Base-by-base conservation (phyloP, 1,284 basidiomycete species). In the Leccinum glutinopallens region DNA sequence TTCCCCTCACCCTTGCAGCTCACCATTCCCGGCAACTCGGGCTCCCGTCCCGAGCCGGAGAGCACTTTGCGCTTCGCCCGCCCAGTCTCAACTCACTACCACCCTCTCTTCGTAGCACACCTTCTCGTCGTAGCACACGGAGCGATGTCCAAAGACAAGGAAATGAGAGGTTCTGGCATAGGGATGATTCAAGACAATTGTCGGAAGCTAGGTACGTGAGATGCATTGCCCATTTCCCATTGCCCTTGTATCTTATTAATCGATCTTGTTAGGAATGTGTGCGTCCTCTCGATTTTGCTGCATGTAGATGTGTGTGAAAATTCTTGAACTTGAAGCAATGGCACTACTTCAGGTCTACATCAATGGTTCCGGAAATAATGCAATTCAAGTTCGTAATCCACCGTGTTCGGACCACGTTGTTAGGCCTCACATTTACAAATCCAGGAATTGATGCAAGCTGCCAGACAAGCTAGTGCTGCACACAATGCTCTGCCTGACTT, bases 161-260 rank as follows among this genome's bases (percentile, higher is more conserved):
- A 1, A 76, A 72, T 2, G 60, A 76, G 19, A 65, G 46, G 8
- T 74, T 75, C 4, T 29, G 25, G 25, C 25, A 61, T 72, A 15
- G 37, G 39, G 4, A 71, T 71, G 54, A 66, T 83, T 15, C 60
- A 66, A 3, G 61, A 63, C 1, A 74, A 72, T 13, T 78, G 75
- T 15, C 57, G 49, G 8, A 72, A 69, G 8, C 65, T 80, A 19
- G 81, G 81, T 80, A 59, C 35, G 73, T 51, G 15, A 9, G 25
- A 43, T 58, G 22, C 1, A 13, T 10, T 37, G 9, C 33, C 60
- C 17, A 9, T 29, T n/a, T 29, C 25, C 25, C 25, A 29, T 29
- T 29, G 8, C 58, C 13, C 8, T 46, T 32, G 1, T 25, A 19
- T 58, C 35, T 66, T n/a, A 60, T 55, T 4, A 15, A 53, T 54